Evolutionary conservation across 192 early-diverging fungal genomes (phyloP), one percentile per base, ranked within the genome.

Genomic region (Neocallimastix lanati): DNA sequence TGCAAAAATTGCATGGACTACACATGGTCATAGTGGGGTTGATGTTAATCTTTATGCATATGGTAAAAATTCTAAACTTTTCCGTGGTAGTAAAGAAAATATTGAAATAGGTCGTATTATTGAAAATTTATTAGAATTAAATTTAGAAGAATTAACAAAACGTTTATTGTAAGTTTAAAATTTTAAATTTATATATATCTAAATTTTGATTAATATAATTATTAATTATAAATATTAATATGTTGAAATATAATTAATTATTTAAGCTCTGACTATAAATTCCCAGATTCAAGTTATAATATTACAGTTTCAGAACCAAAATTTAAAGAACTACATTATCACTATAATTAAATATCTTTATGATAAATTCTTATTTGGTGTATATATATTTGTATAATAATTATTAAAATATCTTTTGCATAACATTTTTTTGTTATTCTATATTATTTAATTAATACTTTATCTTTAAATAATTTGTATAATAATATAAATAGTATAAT

Each of bases 1-100:
- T 15, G 87, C 89, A 4, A 80, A 80, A 78, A 76, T 90, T 25
- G 89, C 88, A 27, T 90, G 89, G 89, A 50, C 95, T 14, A 97
- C 97, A 0, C 93, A 93, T 84, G 96, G 96, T 12, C 97, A 99
- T 82, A 93, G 93, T 77, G 96, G 91, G 3, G 95, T 97, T 21
- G 97, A 99, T 84, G 97, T 99, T 15, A 98, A 95, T 82, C 83
- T 96, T 35, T 79, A 29, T 80, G 29, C 67, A n/a, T 50, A 50
- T 50, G 40, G 40, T 21, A 50, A 50, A 50, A 2, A 50, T 21
- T 16, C 40, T 2, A 21, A 50, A 21, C 40, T 16, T 50, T 50
- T 50, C 40, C 40, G 18, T 3, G 40, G 40, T 50, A 50, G 40
- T 50, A 50, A 50, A 50, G 40, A 50, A 50, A 50, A 50, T 50